Percentiles rank a stretch among this genome's conserved stretches.
These are phyloP conservation scores for Zymoseptoria pseudotritici DNA, from an alignment of 2,329 filamentous ascomycete genomes.

Conservation along the genomic window DNA sequence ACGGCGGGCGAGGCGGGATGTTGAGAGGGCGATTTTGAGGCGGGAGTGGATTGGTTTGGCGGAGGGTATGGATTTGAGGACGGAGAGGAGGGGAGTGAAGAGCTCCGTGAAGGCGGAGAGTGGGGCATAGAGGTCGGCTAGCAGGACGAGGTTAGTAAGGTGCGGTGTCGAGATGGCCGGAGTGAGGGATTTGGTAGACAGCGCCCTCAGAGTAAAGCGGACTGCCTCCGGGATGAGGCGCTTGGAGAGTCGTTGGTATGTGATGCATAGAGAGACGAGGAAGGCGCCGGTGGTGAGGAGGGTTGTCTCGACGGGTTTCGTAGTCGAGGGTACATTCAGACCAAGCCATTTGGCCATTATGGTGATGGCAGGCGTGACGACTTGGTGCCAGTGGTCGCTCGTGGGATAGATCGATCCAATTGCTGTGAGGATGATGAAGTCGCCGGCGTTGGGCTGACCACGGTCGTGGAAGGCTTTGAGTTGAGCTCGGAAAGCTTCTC, in stretches of 20 bases:
- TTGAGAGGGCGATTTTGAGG: slow-evolving; percentile 52
- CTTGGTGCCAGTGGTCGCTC: slow-evolving; percentile 93
- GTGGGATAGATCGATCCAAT: slow-evolving; percentile 83
- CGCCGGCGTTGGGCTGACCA: slow-evolving; percentile 54
- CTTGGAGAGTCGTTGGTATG: slow-evolving; percentile 78
- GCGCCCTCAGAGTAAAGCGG: slow-evolving; percentile 69
- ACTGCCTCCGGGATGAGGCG: slow-evolving; percentile 84
- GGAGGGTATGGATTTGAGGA: slow-evolving; percentile 25
- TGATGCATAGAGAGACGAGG: slow-evolving; percentile 67
- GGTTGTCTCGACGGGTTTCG: slow-evolving; percentile 57
- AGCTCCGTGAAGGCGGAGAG: slow-evolving; percentile 73
- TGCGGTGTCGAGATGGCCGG: slow-evolving; percentile 42
- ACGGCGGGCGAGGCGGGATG: slow-evolving; percentile 60
- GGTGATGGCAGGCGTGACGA: slow-evolving; percentile 82
- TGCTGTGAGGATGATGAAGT: slow-evolving; percentile 76
- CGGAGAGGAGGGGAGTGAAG: slow-evolving; percentile 51
- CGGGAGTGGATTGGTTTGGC: slow-evolving; percentile 49
- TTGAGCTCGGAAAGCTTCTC: slow-evolving; percentile 67
- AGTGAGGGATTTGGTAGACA: slow-evolving; percentile 41
- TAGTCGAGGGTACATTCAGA: slow-evolving; percentile 56
- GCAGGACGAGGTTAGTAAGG: slow-evolving; percentile 56
- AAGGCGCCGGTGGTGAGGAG: slow-evolving; percentile 67
- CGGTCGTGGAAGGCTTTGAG: slow-evolving; percentile 51
- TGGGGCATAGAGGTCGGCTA: slow-evolving; percentile 64
- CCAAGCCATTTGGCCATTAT: slow-evolving; percentile 78